Percentiles rank a stretch among this genome's conserved stretches.
Evolutionary conservation across 768 basidiomycete genomes (phyloP).

Genomic region (Tulasnella calospora): DNA sequence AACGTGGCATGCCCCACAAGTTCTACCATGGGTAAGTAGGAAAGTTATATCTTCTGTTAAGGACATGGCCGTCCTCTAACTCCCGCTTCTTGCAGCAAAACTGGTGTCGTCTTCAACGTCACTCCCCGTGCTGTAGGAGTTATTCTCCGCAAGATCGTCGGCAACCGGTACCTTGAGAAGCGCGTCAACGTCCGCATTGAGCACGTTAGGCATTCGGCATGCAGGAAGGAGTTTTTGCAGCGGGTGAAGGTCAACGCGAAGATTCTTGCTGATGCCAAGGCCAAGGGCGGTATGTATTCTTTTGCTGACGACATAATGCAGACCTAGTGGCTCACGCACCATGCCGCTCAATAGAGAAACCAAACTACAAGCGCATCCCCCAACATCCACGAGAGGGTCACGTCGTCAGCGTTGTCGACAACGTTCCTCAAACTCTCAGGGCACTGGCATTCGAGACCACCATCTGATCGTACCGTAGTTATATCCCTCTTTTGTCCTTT

Average conservation of each 20-base stretch:
- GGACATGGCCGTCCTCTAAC: constrained; percentile 11
- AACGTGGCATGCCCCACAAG: constrained; percentile 99
- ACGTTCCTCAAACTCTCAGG: constrained; percentile 87
- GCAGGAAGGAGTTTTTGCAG: constrained; percentile 95
- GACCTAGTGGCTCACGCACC: not conserved
- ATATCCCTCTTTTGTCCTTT: constrained; percentile 2
- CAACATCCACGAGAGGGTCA: constrained; percentile 73
- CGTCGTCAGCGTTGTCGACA: constrained; percentile 65
- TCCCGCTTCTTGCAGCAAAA: constrained; percentile 56
- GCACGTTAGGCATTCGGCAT: constrained; percentile 94
- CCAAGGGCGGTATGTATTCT: constrained; percentile 70
- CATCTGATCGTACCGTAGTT: constrained; percentile 53
- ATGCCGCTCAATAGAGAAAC: constrained; percentile 52
- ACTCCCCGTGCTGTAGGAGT: constrained; percentile 92
- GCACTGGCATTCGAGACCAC: constrained; percentile 95
- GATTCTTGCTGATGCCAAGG: constrained; percentile 79
- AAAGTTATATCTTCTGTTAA: constrained; percentile 6
- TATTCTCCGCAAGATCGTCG: constrained; percentile 97
- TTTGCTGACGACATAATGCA: constrained; percentile 22
- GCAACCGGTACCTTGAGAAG: constrained; percentile 98
- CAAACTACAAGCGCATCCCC: constrained; percentile 81
- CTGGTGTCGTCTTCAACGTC: constrained; percentile 98
- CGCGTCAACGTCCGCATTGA: constrained; percentile 97
- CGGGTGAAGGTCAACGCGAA: constrained; percentile 89
- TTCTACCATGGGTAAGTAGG: constrained; percentile 86